These are phyloP conservation scores for Amanita brunnescens DNA, from an alignment of 768 basidiomycete genomes.

Conservation along the genomic window DNA sequence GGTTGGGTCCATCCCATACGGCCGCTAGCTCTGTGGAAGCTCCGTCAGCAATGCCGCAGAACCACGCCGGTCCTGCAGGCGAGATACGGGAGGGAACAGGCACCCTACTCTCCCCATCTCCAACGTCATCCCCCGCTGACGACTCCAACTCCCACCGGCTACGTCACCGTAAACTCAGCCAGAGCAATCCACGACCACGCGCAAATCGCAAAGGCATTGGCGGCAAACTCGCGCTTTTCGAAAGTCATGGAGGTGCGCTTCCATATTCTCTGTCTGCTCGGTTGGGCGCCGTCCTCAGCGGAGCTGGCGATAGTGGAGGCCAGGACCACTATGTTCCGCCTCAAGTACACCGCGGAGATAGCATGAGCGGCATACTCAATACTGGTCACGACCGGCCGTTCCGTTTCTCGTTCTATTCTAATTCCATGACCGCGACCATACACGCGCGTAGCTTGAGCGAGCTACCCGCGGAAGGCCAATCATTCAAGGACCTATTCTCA, in stretches of 20 bases:
- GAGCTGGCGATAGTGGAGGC: conserved; percentile 12
- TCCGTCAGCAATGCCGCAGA: background rate
- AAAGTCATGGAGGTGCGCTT: conserved; percentile 42
- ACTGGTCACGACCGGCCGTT: conserved; percentile 82
- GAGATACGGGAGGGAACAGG: background rate
- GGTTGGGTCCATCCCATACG: background rate
- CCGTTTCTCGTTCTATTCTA: conserved; percentile 98
- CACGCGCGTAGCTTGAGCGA: conserved; percentile 91
- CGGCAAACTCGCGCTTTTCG: conserved; percentile 91
- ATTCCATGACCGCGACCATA: conserved; percentile 84
- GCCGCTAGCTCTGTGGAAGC: conserved; percentile 3
- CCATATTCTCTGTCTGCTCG: conserved; percentile 38
- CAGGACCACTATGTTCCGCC: conserved; percentile 5
- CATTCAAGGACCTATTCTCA: conserved; percentile 84
- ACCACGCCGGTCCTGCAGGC: background rate
- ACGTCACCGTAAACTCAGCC: conserved; percentile 82
- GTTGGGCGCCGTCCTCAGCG: conserved; percentile 16
- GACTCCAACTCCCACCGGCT: conserved; percentile 22
- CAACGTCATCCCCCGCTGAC: conserved; percentile 6
- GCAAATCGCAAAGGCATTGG: conserved; percentile 47
- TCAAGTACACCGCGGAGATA: conserved; percentile 20
- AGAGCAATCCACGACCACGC: conserved; percentile 66
- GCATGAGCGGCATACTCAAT: conserved; percentile 21
- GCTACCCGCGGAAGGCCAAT: conserved; percentile 88
- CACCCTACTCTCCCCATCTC: background rate